Conservation (phyloP, 1,139 yeast genomes). For the Citeromyces hawaiiensis region DNA sequence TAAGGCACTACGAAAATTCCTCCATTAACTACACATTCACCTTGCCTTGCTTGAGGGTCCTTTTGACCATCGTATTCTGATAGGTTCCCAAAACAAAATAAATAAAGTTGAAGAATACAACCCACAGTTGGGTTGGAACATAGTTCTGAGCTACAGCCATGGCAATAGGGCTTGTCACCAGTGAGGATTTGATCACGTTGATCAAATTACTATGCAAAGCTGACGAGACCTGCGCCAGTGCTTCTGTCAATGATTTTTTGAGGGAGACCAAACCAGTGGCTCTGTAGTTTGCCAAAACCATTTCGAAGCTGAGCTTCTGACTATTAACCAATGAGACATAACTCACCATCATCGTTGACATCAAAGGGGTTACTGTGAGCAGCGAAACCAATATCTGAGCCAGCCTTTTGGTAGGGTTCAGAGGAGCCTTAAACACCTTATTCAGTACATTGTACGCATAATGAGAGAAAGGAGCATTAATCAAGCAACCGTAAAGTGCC, state of each 20-base stretch:
- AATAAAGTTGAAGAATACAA: slow-evolving; percentile 64
- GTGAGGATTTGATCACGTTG: slow-evolving; percentile 48
- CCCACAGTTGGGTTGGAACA: slow-evolving; percentile 69
- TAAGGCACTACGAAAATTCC: too few relatives aligned
- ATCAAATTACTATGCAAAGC: slow-evolving; percentile 39
- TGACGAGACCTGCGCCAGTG: slow-evolving; percentile 13
- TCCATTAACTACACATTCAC: too few relatives aligned
- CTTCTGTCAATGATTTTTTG: slow-evolving; percentile 14
- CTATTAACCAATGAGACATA: slow-evolving; percentile 31
- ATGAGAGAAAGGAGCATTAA: slow-evolving; percentile 70
- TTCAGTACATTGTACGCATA: slow-evolving; percentile 36
- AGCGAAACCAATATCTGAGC: slow-evolving; percentile 50
- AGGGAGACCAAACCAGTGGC: slow-evolving; percentile 7
- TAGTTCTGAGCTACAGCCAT: slow-evolving; percentile 64
- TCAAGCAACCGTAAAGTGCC: slow-evolving; percentile 58
- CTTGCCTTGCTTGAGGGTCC: slow-evolving; percentile 16
- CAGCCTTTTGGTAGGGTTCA: slow-evolving; percentile 26
- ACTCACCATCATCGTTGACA: slow-evolving; percentile 40
- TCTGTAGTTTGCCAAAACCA: slow-evolving; percentile 4
- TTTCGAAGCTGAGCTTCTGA: slow-evolving; percentile 10
- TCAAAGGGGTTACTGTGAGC: slow-evolving; percentile 49
- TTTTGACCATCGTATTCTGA: slow-evolving; percentile 58
- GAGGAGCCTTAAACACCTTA: slow-evolving; percentile 25
- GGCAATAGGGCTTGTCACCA: slow-evolving; percentile 51
- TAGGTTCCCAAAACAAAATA: slow-evolving; percentile 67